phyloP scores from a whole-genome alignment of 2,329 filamentous ascomycete genomes.

The Chaetomiaceae sp. region DNA sequence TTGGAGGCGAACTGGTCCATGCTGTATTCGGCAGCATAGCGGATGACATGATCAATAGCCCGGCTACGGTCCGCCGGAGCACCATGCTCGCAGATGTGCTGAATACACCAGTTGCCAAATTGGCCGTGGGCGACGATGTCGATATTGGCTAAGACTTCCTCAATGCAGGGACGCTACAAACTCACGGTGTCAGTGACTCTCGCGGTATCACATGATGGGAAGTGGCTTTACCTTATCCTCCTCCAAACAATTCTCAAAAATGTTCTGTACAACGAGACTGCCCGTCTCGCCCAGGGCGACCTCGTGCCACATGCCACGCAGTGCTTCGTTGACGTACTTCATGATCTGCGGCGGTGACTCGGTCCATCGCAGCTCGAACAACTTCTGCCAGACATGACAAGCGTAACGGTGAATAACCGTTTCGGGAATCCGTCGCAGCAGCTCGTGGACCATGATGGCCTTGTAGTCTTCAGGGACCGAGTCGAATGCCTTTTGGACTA shows the following conservation, averaged over 20 bases:
- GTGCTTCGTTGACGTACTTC: slow-evolving; percentile 93
- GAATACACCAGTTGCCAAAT: slow-evolving; percentile 99
- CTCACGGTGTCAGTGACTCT: slow-evolving; percentile 1
- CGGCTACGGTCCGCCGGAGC: slow-evolving; percentile 85
- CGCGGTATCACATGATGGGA: too few species aligned
- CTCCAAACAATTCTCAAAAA: slow-evolving; percentile 98
- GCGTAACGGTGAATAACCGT: slow-evolving; percentile 98
- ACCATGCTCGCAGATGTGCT: slow-evolving; percentile 97
- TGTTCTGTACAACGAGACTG: slow-evolving; percentile 97
- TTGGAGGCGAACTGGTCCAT: slow-evolving; percentile 99
- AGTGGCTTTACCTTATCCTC: slow-evolving; percentile 92
- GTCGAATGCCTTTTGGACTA: slow-evolving; percentile 98
- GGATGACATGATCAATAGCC: slow-evolving; percentile 92
- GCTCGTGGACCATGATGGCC: slow-evolving; percentile 96
- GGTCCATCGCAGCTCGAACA: slow-evolving; percentile 95
- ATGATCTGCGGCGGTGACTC: slow-evolving; percentile 96
- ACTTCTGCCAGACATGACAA: slow-evolving; percentile 99
- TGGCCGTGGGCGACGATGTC: slow-evolving; percentile 96
- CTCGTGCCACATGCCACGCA: slow-evolving; percentile 97
- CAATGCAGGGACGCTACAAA: slow-evolving; percentile 82
- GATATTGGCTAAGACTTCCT: slow-evolving; percentile 91
- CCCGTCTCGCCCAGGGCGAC: slow-evolving; percentile 96
- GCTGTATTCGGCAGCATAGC: slow-evolving; percentile 91
- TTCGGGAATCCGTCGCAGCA: slow-evolving; percentile 90
- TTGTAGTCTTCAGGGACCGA: slow-evolving; percentile 97